Evolutionary conservation across 192 early-diverging fungal species (phyloP), one percentile per base, ranked within the genome.

Genomic region (Coemansia sp.): DNA sequence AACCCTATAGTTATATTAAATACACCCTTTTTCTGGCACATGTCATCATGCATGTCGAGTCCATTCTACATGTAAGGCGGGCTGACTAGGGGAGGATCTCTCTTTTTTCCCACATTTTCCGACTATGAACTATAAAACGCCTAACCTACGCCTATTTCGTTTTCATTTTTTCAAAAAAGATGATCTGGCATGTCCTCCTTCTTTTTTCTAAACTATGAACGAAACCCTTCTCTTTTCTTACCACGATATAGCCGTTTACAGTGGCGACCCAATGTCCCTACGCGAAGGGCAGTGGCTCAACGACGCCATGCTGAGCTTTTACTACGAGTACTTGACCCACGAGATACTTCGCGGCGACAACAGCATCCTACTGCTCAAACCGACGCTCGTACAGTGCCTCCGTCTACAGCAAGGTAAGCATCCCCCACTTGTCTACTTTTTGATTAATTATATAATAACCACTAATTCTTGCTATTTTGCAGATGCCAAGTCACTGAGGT

Each of bases 251-350:
- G 55, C 67, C 7, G 56, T 82, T 21, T 82, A 73, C 51, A 48
- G 34, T 33, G 40, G 65, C 43, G 79, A 82, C 64, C 58, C 70
- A 3, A 28, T 62, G 37, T 66, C 79, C 24, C 58, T 82, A 37
- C 64, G 34, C 40, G 74, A 73, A 6, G 79, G 79, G 18, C 56
- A 62, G 18, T 76, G 74, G 70, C 65, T 82, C 9, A 82, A 62
- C 70, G 79, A 82, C 37, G 36, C 66, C 4, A 67, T 82, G 10
- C 31, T 82, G n/a, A 65, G 73, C 20, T 82, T 82, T 36, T 82
- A 82, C 58, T 82, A 73, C 42, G 74, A 82, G 35, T 82, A 82
- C 37, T 50, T 82, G 38, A 58, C 63, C 5, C 69, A 73, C 65
- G 65, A 82, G 21, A 65, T 82, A 1, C 60, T 82, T 5, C 24